phyloP scores from a whole-genome alignment of 305 asterid species.

The Fraxinus latifolia region DNA sequence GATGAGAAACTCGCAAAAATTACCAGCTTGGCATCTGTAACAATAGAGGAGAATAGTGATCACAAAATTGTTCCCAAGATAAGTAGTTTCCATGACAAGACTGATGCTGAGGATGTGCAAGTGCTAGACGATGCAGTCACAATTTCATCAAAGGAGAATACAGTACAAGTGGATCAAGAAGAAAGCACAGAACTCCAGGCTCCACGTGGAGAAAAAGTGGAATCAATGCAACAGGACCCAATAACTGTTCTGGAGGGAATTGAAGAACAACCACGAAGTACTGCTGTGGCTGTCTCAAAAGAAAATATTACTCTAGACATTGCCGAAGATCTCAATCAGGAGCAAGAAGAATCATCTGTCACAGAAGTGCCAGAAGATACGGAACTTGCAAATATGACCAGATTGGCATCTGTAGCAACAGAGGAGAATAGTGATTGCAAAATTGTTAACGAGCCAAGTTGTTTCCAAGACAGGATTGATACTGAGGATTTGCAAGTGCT shows the following conservation, averaged over 20 bases:
- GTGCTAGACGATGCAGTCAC: conserved; percentile 18
- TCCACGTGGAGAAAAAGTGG: conserved; percentile 23
- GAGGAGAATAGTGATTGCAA: conserved; percentile 20
- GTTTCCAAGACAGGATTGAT: conserved; percentile 24
- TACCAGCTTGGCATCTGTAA: conserved; percentile 35
- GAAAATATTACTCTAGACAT: conserved; percentile 16
- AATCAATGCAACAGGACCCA: conserved; percentile 16
- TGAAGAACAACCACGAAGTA: conserved; percentile 19
- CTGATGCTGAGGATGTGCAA: conserved; percentile 22
- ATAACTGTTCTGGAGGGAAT: conserved; percentile 12
- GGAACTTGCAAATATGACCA: conserved; percentile 26
- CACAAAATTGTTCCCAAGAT: conserved; percentile 8
- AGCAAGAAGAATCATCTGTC: conserved; percentile 28
- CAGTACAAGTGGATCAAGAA: conserved; percentile 20
- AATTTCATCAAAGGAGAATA: conserved; percentile 23
- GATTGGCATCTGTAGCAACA: conserved; percentile 30
- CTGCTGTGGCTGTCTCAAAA: conserved; percentile 24
- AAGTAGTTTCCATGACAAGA: conserved; percentile 19
- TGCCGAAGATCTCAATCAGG: conserved; percentile 23
- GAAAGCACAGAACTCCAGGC: conserved; percentile 22
- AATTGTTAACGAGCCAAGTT: conserved; percentile 17
- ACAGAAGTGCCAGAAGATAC: conserved; percentile 30
- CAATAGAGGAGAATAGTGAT: conserved; percentile 21
- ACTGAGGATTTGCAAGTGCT: conserved; percentile 18
- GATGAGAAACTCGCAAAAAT: conserved; percentile 23